phyloP scores from a whole-genome alignment of 352 stramenopile species.

The Globisporangium spiculum region DNA sequence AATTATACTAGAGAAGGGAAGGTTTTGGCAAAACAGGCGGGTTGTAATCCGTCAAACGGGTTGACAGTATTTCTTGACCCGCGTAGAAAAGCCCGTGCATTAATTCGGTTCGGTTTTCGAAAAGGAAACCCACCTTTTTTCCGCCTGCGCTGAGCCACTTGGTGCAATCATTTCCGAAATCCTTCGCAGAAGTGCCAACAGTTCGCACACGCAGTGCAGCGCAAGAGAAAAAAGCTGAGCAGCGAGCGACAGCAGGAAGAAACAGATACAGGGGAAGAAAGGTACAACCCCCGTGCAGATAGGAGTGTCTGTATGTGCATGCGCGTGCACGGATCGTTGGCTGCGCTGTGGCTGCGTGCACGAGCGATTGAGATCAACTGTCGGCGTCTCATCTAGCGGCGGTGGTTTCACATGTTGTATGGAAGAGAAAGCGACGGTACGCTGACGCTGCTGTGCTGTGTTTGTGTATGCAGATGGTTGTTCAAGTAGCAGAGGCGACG shows the following conservation, averaged over 20 bases:
- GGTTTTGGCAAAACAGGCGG: not conserved
- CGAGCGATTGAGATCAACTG: not conserved
- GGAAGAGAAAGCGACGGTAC: not conserved
- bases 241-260: not conserved
- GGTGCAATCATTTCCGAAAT: conserved; percentile 15
- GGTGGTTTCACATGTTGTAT: not conserved
- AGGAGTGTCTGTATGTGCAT: not conserved
- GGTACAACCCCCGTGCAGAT: not conserved
- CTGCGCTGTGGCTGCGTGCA: not conserved
- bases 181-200: conserved; percentile 1
- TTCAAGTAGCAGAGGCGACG: conserved; percentile 44
- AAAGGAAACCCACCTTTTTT: not conserved
- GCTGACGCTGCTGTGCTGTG: not conserved
- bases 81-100: not conserved
- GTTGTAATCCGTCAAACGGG: not conserved
- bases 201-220: not conserved
- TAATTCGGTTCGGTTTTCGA: not conserved
- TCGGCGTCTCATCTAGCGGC: not conserved
- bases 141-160: not conserved
- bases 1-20: not conserved
- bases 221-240: not conserved
- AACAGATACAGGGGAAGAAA: not conserved
- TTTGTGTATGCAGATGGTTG: conserved; percentile 41
- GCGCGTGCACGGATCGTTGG: not conserved
- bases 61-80: not conserved